A percentile compares a stretch with the other conserved stretches of the same genome.
Conservation (phyloP, 306 rosid species). For the Medicago arabica region DNA sequence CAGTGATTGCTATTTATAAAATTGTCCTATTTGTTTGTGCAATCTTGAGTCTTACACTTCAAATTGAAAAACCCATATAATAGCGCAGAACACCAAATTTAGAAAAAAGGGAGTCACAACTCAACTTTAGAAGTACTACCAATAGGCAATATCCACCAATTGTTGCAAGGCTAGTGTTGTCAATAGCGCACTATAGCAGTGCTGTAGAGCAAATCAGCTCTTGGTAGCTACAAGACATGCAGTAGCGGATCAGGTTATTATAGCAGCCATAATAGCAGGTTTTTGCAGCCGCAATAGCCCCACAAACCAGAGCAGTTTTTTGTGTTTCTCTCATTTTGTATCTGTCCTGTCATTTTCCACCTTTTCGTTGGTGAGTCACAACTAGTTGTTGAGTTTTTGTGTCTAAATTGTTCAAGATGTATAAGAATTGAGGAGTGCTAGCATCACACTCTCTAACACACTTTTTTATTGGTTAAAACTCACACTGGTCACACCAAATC, state of each 20-base stretch:
- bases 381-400: conserved; percentile 6
- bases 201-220: not conserved
- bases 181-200: not conserved
- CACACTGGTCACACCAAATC: too few species aligned
- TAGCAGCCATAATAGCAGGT: not conserved
- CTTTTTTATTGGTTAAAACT: too few species aligned
- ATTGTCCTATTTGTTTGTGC: not conserved
- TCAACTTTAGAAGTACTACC: conserved; percentile 10
- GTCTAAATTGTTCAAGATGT: not conserved
- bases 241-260: not conserved
- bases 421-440: not conserved
- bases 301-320: not conserved
- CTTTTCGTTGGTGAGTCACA: not conserved
- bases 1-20: conserved; percentile 9
- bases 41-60: not conserved
- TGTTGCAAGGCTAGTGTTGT: not conserved
- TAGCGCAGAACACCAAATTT: conserved; percentile 6
- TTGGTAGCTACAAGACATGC: not conserved
- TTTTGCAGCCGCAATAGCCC: not conserved
- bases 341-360: not conserved
- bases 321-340: not conserved
- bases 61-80: conserved; percentile 11
- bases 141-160: conserved; percentile 8
- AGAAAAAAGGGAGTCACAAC: conserved; percentile 12
- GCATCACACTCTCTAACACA: too few species aligned